phyloP scores from a whole-genome alignment of 208 protist species.

The Trichomonas vaginalis region DNA sequence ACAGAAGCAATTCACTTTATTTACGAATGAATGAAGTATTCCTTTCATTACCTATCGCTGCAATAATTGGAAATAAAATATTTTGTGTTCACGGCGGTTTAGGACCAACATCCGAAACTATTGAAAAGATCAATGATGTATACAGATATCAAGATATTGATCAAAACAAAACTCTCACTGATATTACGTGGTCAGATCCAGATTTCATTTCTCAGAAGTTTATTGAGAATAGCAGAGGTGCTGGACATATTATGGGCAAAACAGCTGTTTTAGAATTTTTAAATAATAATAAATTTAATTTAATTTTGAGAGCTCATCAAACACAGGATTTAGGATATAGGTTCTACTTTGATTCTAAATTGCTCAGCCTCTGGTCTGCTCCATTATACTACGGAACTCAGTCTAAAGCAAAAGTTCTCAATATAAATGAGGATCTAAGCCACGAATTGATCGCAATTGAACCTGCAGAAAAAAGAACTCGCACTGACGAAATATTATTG shows the following conservation, averaged over 20 bases:
- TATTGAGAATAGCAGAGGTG: constrained; percentile 83
- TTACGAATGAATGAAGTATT: constrained; percentile 96
- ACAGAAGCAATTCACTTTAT: constrained; percentile 63
- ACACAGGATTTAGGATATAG: constrained; percentile 49
- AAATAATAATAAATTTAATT: constrained; percentile 66
- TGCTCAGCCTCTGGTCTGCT: constrained; percentile 47
- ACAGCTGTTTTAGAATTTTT: constrained; percentile 80
- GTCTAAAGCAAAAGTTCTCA: not conserved
- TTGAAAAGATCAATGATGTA: constrained; percentile 66
- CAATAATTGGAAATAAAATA: constrained; percentile 50
- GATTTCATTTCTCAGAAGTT: constrained; percentile 75
- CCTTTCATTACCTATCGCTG: constrained; percentile 88
- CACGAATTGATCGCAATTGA: not conserved
- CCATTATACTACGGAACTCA: constrained; percentile 42
- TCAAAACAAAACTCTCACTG: constrained; percentile 87
- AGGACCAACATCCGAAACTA: constrained; percentile 49
- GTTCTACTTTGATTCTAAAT: constrained; percentile 43
- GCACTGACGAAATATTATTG: not conserved
- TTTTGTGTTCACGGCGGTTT: constrained; percentile 66
- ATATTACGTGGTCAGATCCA: constrained; percentile 90
- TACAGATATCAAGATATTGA: constrained; percentile 66
- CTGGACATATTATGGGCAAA: constrained; percentile 93
- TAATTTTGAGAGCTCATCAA: constrained; percentile 58
- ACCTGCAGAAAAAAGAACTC: not conserved
- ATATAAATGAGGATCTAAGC: not conserved